These are phyloP conservation scores for Echria macrotheca DNA, from an alignment of 495 filamentous ascomycete species.

Conservation along the genomic window DNA sequence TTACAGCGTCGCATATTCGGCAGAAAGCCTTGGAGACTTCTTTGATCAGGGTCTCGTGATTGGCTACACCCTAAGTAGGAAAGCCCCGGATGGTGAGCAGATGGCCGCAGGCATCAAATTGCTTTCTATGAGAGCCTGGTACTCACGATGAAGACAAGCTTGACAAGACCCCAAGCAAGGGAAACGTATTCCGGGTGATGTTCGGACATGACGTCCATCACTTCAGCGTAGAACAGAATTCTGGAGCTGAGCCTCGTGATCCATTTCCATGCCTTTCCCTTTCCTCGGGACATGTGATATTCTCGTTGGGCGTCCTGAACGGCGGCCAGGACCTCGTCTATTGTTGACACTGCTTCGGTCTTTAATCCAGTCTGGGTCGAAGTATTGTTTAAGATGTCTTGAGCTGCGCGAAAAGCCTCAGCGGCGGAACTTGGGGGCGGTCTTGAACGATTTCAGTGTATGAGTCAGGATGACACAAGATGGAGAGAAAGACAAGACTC, in stretches of 20 bases:
- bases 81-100: too few species aligned
- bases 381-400: too few species aligned
- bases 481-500: too few species aligned
- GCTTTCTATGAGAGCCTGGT: too few species aligned
- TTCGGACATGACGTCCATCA: slow-evolving; percentile 15
- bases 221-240: not conserved
- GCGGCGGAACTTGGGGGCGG: too few species aligned
- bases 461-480: too few species aligned
- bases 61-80: not conserved
- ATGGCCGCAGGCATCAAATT: not conserved
- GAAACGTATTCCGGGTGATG: slow-evolving; percentile 34
- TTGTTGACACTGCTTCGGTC: too few species aligned
- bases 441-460: too few species aligned
- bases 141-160: slow-evolving; percentile 18
- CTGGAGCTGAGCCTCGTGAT: not conserved
- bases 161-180: slow-evolving; percentile 32
- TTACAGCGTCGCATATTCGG: not conserved
- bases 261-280: slow-evolving; percentile 8
- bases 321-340: not conserved
- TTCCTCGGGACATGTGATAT: not conserved
- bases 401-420: too few species aligned
- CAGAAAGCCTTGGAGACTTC: not conserved
- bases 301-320: not conserved
- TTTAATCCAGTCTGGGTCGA: too few species aligned
- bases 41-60: not conserved